Conservation (phyloP, 1,284 basidiomycete species). For the Peniophora sp. region DNA sequence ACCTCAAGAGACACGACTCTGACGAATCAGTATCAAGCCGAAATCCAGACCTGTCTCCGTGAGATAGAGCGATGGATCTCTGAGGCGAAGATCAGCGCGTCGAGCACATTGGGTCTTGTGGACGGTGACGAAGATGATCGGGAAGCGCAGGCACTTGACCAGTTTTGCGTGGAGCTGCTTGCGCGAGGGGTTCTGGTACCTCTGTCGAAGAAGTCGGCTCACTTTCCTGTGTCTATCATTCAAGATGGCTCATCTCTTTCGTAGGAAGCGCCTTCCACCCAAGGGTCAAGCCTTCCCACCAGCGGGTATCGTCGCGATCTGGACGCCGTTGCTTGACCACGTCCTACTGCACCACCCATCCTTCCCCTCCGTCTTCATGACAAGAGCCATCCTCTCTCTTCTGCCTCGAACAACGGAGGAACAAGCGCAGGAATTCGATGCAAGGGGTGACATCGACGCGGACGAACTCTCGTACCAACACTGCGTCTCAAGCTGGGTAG, state of each 20-base stretch:
- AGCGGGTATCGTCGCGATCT: slow-evolving; percentile 47
- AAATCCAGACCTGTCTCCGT: slow-evolving; percentile 40
- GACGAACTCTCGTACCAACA: slow-evolving; percentile 37
- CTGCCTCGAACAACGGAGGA: slow-evolving; percentile 12
- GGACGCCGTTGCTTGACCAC: slow-evolving; percentile 64
- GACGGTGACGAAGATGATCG: slow-evolving; percentile 32
- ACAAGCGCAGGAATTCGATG: slow-evolving; percentile 11
- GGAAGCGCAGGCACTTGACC: slow-evolving; percentile 60
- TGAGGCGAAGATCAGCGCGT: slow-evolving; percentile 51
- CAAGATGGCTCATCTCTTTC: slow-evolving; percentile 8
- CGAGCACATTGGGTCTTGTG: slow-evolving; percentile 36
- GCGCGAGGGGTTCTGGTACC: slow-evolving; percentile 69
- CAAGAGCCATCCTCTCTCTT: slow-evolving; percentile 40
- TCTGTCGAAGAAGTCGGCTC: slow-evolving; percentile 64
- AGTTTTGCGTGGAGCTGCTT: slow-evolving; percentile 55
- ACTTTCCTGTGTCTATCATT: slow-evolving; percentile 1
- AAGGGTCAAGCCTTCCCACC: slow-evolving; percentile 42
- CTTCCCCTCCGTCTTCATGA: slow-evolving; percentile 45
- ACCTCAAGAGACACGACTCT: slow-evolving; percentile 55
- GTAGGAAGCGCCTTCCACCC: slow-evolving; percentile 54
- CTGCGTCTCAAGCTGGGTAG: slow-evolving; percentile 60
- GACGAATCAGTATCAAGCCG: slow-evolving; percentile 38
- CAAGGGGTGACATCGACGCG: slow-evolving; percentile 1
- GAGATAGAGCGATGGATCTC: slow-evolving; percentile 68
- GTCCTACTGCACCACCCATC: slow-evolving; percentile 49